These are phyloP conservation scores for Geotrichum aggregatum DNA, from an alignment of 1,139 yeast genomes.

Conservation along the genomic window DNA sequence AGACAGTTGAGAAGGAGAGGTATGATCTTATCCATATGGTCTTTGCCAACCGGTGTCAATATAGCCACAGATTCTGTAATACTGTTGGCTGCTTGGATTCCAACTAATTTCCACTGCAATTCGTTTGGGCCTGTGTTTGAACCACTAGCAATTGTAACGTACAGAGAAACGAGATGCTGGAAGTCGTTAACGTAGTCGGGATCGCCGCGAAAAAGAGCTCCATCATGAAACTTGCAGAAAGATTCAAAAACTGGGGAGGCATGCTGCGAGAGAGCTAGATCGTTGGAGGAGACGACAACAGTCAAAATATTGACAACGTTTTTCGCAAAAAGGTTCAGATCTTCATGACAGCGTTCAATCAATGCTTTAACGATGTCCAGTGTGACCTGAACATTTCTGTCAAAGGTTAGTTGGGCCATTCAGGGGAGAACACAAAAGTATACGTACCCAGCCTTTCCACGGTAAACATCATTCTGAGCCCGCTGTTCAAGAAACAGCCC, in stretches of 20 bases:
- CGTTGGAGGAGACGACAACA: slow-evolving; percentile 48
- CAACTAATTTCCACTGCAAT: slow-evolving; percentile 49
- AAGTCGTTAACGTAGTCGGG: slow-evolving; percentile 53
- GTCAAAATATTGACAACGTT: slow-evolving; percentile 42
- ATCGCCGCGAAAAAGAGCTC: slow-evolving; percentile 70
- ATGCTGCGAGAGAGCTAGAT: slow-evolving; percentile 53
- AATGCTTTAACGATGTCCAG: slow-evolving; percentile 64
- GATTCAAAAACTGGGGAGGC: slow-evolving; percentile 46
- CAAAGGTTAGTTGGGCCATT: background rate
- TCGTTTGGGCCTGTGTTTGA: slow-evolving; percentile 45
- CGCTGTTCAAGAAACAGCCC: slow-evolving; percentile 63
- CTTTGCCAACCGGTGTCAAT: slow-evolving; percentile 40
- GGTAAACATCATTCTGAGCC: slow-evolving; percentile 58
- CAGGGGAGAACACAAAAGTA: background rate
- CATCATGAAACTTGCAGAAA: slow-evolving; percentile 63
- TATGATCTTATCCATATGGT: slow-evolving; percentile 42
- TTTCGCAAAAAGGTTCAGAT: slow-evolving; percentile 75
- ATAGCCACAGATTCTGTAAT: slow-evolving; percentile 46
- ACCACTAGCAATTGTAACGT: slow-evolving; percentile 17
- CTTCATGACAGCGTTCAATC: slow-evolving; percentile 72
- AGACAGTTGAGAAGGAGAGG: slow-evolving; percentile 43
- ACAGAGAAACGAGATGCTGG: slow-evolving; percentile 37
- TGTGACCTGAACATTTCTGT: slow-evolving; percentile 68
- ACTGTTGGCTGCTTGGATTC: slow-evolving; percentile 46
- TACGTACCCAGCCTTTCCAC: slow-evolving; percentile 56